A percentile compares a stretch with the other conserved stretches of the same genome.
Conservation (phyloP, 2,329 filamentous ascomycete genomes). For the Mariannaea sp. region DNA sequence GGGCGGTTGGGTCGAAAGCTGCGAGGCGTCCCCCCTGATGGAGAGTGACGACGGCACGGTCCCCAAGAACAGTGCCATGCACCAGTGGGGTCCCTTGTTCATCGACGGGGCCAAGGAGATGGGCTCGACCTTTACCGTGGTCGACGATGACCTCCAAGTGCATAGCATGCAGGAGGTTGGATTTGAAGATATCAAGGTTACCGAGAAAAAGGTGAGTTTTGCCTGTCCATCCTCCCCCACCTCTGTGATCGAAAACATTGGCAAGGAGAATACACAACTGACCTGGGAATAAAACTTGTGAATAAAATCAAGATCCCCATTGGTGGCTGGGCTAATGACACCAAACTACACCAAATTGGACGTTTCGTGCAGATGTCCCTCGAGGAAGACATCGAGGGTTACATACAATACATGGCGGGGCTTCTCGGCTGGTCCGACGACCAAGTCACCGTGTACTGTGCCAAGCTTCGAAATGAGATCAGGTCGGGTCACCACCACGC, state of each 20-base stretch:
- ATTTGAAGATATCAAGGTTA: conserved; percentile 11
- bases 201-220: conserved; percentile 16
- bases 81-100: conserved; percentile 30
- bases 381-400: conserved; percentile 29
- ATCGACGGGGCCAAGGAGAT: conserved; percentile 23
- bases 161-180: conserved; percentile 20
- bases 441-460: conserved; percentile 26
- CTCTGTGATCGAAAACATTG: too few relatives aligned
- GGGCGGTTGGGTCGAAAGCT: conserved; percentile 22
- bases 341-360: conserved; percentile 18
- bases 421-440: conserved; percentile 27
- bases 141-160: conserved; percentile 22
- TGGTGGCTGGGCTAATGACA: conserved; percentile 22
- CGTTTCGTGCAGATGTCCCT: conserved; percentile 22
- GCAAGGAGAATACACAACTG: background rate
- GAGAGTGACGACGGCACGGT: conserved; percentile 21
- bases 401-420: conserved; percentile 28
- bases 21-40: conserved; percentile 22
- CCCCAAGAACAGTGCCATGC: conserved; percentile 22
- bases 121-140: conserved; percentile 20
- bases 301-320: conserved; percentile 19
- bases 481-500: background rate
- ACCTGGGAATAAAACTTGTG: background rate
- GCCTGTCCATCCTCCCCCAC: background rate
- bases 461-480: background rate